A percentile compares a stretch with the other conserved stretches of the same genome.
phyloP scores from a whole-genome alignment of 768 basidiomycete species.

The Rhizopogon salebrosus region DNA sequence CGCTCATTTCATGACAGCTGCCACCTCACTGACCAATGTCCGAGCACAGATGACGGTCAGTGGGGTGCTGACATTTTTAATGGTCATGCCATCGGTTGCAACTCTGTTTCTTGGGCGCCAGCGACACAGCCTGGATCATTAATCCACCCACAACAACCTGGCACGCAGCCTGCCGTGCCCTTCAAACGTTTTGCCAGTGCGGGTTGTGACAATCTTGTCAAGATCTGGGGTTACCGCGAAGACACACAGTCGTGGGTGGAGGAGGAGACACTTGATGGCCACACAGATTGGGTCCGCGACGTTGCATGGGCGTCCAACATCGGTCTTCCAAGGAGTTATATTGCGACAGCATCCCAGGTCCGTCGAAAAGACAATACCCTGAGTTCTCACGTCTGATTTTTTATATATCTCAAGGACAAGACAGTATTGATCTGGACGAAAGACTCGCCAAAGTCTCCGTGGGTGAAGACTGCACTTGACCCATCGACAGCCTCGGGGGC shows the following conservation, averaged over 20 bases:
- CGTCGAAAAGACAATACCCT: constrained; percentile 7
- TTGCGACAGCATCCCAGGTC: constrained; percentile 91
- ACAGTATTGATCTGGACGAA: constrained; percentile 91
- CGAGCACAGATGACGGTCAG: constrained; percentile 78
- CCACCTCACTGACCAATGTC: neutral
- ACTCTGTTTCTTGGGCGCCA: constrained; percentile 96
- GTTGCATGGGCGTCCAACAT: constrained; percentile 99
- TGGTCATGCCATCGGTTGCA: constrained; percentile 93
- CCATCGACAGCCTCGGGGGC: constrained; percentile 49
- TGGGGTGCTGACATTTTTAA: constrained; percentile 94
- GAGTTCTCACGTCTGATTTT: neutral
- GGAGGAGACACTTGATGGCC: constrained; percentile 88
- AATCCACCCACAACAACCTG: constrained; percentile 58
- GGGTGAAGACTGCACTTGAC: constrained; percentile 78
- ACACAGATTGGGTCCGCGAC: constrained; percentile 96
- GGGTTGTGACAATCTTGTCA: constrained; percentile 91
- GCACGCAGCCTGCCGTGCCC: constrained; percentile 34
- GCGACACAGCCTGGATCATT: constrained; percentile 82
- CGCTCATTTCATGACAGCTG: constrained; percentile 2
- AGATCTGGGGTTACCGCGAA: constrained; percentile 88
- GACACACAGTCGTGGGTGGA: constrained; percentile 85
- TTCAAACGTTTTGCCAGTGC: constrained; percentile 93
- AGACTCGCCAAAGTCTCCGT: constrained; percentile 64
- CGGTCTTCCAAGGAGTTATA: constrained; percentile 88
- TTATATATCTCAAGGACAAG: constrained; percentile 56